phyloP scores from a whole-genome alignment of 2,329 filamentous ascomycete genomes.

The Cladosporium colombiae region DNA sequence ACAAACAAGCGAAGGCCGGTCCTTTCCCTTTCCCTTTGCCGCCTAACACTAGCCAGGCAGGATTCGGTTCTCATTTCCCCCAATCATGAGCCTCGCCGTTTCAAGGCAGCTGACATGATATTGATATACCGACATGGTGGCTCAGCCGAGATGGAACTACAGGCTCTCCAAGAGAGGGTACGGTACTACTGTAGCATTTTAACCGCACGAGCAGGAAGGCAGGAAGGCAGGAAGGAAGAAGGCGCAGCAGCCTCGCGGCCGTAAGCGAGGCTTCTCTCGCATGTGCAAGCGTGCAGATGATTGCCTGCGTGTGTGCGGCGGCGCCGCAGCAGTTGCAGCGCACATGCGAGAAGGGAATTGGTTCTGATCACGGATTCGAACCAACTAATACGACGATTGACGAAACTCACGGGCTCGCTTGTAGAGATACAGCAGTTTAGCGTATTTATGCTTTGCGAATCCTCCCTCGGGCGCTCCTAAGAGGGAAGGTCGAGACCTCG shows the following conservation, averaged over 20 bases:
- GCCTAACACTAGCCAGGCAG: neutral
- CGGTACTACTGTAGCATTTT: constrained; percentile 5
- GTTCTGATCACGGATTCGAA: neutral
- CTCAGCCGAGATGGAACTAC: constrained; percentile 2
- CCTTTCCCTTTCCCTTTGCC: neutral
- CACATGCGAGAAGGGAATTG: neutral
- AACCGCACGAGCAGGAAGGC: constrained; percentile 3
- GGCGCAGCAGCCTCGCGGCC: neutral
- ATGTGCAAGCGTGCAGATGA: constrained; percentile 11
- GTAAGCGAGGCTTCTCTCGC: constrained; percentile 6
- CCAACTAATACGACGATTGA: neutral
- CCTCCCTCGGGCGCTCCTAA: neutral
- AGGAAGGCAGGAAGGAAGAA: neutral
- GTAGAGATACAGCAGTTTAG: neutral
- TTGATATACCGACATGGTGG: neutral
- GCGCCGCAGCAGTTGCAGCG: neutral
- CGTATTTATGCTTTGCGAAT: neutral
- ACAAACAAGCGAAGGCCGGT: neutral
- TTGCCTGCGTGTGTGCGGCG: neutral
- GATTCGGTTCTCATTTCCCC: constrained; percentile 1
- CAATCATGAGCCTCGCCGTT: neutral
- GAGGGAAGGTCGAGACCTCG: constrained; percentile 4
- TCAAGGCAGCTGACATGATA: neutral
- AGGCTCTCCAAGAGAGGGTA: neutral
- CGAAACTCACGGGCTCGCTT: constrained; percentile 7